Evolutionary conservation across 495 filamentous ascomycete genomes (phyloP).

Genomic region (Polyplosphaeria fusca): DNA sequence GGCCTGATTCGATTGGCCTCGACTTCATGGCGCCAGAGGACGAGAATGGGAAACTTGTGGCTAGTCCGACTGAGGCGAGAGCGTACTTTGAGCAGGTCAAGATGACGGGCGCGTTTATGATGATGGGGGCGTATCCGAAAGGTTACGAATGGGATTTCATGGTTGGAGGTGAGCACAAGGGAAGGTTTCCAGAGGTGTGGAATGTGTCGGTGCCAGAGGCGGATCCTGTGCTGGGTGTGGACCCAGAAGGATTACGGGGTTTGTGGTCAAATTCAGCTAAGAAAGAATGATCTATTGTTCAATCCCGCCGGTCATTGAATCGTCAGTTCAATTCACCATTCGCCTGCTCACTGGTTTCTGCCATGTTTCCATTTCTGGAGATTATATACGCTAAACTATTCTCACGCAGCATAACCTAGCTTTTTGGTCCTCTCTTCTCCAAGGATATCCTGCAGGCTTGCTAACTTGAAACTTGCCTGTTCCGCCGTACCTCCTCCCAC

Average conservation of each 20-base stretch:
- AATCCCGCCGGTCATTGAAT: not conserved
- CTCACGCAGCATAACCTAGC: not conserved
- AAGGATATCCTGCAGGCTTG: constrained; percentile 4
- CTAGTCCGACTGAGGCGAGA: too few relatives aligned
- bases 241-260: constrained; percentile 28
- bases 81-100: constrained; percentile 6
- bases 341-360: not conserved
- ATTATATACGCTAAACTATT: too few relatives aligned
- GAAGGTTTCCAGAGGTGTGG: constrained; percentile 28
- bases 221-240: constrained; percentile 35
- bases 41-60: constrained; percentile 19
- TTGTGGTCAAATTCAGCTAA: constrained; percentile 22
- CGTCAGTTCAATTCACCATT: not conserved
- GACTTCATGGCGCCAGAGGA: constrained; percentile 36
- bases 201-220: constrained; percentile 29
- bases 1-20: constrained; percentile 21
- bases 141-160: constrained; percentile 33
- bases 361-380: not conserved
- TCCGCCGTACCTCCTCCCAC: not conserved
- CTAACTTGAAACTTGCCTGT: constrained; percentile 1
- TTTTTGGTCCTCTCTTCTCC: not conserved
- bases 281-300: too few relatives aligned
- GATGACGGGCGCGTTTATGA: constrained; percentile 33
- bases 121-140: constrained; percentile 36
- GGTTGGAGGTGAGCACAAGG: constrained; percentile 32